Evolutionary conservation across 2,329 filamentous ascomycete genomes (phyloP), one percentile per base, ranked within the genome.

Genomic region (Phaeosphaeriaceae sp.): DNA sequence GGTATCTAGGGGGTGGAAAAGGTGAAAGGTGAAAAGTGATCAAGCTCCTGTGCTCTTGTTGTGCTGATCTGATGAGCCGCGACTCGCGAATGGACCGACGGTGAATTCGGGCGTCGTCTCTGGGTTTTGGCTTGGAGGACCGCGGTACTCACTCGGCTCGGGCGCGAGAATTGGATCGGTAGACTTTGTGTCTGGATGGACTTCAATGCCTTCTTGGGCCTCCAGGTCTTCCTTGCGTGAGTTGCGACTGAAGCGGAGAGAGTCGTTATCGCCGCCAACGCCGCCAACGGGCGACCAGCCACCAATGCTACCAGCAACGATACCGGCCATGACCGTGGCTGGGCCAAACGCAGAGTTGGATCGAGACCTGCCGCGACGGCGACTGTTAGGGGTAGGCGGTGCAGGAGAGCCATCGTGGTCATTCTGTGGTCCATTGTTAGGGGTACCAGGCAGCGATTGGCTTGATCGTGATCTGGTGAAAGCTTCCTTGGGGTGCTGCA

Each of bases 281-380:
- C 85, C 80, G 58, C 89, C 88, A 54, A 88, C 85, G 1, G 91
- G 91, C 48, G 89, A 91, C 90, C 90, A 93, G 27, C 89, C 89
- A 15, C 88, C 90, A 33, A 93, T 86, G 69, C 89, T 89, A 45
- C 90, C 91, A 9, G 90, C 91, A 50, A 93, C 87, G 57, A 93
- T 89, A 60, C 91, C 91, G n/a, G 91, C 89, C 91, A 93, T 93
- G 60, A 92, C 90, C 7, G 89, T 88, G 1, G 90, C 88, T 1
- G 90, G 89, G 11, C 88, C 90, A 11, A 93, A 83, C 1, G 89
- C 89, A 25, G 90, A 92, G 72, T 86, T 89, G 45, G 89, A 91
- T 64, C 88, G 83, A 51, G 89, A 91, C 51, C 90, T 86, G 54
- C 83, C 85, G 50, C 90, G 77, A 41, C 74, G 74, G 83, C 70